Percentiles rank a stretch among this genome's conserved stretches.
Evolutionary conservation across 2,329 filamentous ascomycete genomes (phyloP).

Genomic region (Phialophora chinensis): DNA sequence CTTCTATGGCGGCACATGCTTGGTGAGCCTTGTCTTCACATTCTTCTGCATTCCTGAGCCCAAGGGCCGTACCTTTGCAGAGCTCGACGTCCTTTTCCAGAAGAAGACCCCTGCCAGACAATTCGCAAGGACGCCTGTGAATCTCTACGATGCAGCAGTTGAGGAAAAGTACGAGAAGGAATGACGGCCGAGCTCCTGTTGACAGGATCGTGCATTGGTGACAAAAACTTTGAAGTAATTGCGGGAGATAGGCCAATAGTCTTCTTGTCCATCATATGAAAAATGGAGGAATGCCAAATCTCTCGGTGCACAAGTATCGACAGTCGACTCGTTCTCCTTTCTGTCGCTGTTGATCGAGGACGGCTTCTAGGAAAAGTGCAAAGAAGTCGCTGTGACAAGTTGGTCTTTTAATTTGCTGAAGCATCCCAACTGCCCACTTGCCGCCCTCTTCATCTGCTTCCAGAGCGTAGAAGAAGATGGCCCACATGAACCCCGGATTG

Average conservation of each 20-base stretch:
- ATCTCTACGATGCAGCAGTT: constrained; percentile 25
- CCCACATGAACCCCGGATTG: constrained; percentile 24
- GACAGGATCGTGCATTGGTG: background rate
- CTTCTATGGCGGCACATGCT: constrained; percentile 82
- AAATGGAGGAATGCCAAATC: constrained; percentile 20
- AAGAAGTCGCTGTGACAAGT: constrained; percentile 20
- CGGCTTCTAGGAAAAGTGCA: constrained; percentile 13
- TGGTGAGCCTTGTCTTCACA: constrained; percentile 78
- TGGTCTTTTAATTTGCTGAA: constrained; percentile 11
- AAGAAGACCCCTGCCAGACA: constrained; percentile 46
- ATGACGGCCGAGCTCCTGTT: background rate
- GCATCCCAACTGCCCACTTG: constrained; percentile 22
- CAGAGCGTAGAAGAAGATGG: constrained; percentile 26
- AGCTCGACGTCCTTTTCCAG: constrained; percentile 53
- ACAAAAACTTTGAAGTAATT: background rate
- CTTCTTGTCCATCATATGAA: constrained; percentile 6
- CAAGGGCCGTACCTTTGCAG: constrained; percentile 50
- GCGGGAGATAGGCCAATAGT: background rate
- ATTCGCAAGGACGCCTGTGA: constrained; percentile 45
- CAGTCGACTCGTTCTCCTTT: constrained; percentile 24
- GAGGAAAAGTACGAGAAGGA: constrained; percentile 10
- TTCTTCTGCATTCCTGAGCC: constrained; percentile 83
- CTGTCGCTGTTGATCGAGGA: constrained; percentile 17
- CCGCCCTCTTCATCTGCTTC: constrained; percentile 17
- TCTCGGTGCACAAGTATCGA: constrained; percentile 22